Evolutionary conservation across 1,284 basidiomycete species (phyloP).

Genomic region (Papiliotrema flavescens): DNA sequence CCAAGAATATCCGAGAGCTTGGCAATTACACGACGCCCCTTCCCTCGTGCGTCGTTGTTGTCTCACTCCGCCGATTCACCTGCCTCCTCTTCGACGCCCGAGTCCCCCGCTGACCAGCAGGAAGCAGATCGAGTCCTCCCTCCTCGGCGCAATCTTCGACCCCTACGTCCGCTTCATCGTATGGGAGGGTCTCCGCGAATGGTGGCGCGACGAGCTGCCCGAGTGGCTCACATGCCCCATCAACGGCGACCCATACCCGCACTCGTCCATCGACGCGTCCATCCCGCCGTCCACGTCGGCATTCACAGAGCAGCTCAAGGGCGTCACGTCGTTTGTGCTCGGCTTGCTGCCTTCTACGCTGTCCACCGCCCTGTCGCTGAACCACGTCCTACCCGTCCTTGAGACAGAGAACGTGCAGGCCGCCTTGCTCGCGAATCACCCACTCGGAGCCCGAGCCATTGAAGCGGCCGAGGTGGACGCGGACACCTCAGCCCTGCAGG

Average conservation of each 20-base stretch:
- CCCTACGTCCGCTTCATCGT: constrained; percentile 81
- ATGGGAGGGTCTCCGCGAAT: constrained; percentile 69
- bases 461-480: neutral
- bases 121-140: constrained; percentile 63
- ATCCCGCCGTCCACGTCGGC: constrained; percentile 25
- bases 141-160: constrained; percentile 80
- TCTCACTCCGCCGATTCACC: too few species aligned
- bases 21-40: constrained; percentile 71
- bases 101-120: constrained; percentile 10
- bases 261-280: constrained; percentile 25
- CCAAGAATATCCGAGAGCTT: constrained; percentile 71
- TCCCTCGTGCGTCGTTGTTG: constrained; percentile 48
- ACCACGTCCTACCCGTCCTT: constrained; percentile 14
- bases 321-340: constrained; percentile 14
- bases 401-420: constrained; percentile 25
- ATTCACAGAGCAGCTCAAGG: constrained; percentile 18
- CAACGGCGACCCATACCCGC: constrained; percentile 46
- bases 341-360: constrained; percentile 16
- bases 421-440: constrained; percentile 15
- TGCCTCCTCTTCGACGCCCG: neutral
- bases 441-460: neutral
- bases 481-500: neutral
- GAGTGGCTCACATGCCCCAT: constrained; percentile 67
- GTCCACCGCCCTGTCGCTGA: constrained; percentile 1
- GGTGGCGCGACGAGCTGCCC: constrained; percentile 59